A percentile compares a stretch with the other conserved stretches of the same genome.
These are phyloP conservation scores for Scenedesmus sp. DNA, from an alignment of 163 green algal genomes.

Conservation along the genomic window DNA sequence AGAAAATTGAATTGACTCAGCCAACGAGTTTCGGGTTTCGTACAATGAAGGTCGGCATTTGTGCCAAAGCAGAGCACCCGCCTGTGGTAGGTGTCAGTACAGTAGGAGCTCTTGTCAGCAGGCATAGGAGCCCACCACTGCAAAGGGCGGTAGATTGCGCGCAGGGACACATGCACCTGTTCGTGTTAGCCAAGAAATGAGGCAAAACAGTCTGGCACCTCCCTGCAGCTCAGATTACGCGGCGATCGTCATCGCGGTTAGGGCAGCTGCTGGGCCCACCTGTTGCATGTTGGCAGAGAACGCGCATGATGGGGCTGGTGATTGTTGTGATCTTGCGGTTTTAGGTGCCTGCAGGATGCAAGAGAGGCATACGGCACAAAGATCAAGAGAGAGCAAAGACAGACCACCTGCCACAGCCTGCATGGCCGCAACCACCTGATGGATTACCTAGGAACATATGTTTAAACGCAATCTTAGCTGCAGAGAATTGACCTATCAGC, in stretches of 20 bases:
- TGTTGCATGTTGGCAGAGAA: background rate
- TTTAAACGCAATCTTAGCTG: background rate
- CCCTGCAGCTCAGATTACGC: no score
- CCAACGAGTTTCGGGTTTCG: background rate
- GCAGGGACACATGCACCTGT: no score
- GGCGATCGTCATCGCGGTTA: no score
- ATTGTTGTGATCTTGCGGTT: background rate
- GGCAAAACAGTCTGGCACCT: background rate
- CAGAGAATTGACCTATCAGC: background rate
- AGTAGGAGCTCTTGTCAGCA: background rate
- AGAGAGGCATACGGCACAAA: background rate
- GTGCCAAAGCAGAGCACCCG: background rate
- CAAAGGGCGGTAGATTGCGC: background rate
- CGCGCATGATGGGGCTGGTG: background rate
- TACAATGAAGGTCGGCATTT: background rate
- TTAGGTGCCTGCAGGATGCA: background rate
- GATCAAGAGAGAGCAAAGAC: background rate
- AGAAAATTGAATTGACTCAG: background rate
- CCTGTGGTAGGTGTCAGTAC: no score
- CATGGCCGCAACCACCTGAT: background rate
- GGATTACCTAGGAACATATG: background rate
- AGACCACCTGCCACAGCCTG: background rate
- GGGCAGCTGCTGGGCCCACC: background rate
- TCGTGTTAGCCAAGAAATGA: background rate
- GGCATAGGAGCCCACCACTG: background rate